phyloP scores from a whole-genome alignment of 2,329 filamentous ascomycete species.

The Penicillium griseofulvum region DNA sequence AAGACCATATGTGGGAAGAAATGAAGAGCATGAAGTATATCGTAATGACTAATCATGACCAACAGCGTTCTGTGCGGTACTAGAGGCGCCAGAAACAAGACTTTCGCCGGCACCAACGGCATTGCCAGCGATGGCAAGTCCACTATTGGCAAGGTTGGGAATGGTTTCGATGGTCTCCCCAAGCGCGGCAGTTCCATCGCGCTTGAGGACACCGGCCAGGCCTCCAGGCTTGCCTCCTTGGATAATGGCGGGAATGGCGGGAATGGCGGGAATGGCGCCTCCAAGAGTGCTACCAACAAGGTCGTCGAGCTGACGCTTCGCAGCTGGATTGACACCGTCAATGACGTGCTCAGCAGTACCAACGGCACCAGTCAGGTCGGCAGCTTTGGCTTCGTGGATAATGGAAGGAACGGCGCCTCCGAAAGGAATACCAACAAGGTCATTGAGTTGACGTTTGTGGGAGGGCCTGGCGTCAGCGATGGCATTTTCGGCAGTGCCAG shows the following conservation, averaged over 20 bases:
- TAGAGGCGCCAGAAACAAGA: conserved; percentile 8
- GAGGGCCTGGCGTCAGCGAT: neutral
- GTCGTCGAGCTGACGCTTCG: neutral
- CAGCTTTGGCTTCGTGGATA: neutral
- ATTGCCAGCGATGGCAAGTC: conserved; percentile 6
- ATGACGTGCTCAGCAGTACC: too few species aligned
- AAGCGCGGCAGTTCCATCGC: neutral
- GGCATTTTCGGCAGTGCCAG: conserved; percentile 15
- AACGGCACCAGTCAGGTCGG: neutral
- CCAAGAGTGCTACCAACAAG: neutral
- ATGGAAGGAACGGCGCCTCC: neutral
- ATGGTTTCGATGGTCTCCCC: neutral
- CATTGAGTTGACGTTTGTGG: neutral
- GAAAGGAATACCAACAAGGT: neutral
- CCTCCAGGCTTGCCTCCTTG: neutral
- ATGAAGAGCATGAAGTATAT: neutral
- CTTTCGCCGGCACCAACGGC: conserved; percentile 18
- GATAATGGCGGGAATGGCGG: neutral
- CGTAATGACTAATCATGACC: neutral
- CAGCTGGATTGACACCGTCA: neutral
- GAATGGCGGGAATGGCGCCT: neutral
- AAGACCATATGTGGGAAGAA: neutral
- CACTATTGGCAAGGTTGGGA: conserved; percentile 3
- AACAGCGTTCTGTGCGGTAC: conserved; percentile 11
- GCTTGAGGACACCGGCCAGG: neutral